These are phyloP conservation scores for Sugiyamaella novakii DNA, from an alignment of 1,139 yeast genomes.

Conservation along the genomic window DNA sequence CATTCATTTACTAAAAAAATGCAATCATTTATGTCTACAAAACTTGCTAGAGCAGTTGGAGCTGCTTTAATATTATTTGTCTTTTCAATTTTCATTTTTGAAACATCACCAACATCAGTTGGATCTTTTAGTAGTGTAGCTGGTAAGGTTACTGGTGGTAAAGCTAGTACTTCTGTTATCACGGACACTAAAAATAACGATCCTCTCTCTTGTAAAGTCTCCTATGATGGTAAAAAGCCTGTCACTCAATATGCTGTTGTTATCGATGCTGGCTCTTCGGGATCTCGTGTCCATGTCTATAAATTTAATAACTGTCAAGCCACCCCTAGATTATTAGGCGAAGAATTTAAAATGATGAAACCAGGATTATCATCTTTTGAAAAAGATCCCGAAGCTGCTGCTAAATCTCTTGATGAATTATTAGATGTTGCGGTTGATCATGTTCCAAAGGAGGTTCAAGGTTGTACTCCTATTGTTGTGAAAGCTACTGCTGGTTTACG, in stretches of 20 bases:
- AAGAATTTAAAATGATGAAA: constrained; percentile 81
- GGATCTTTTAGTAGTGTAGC: background rate
- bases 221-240: constrained; percentile 43
- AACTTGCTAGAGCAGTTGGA: constrained; percentile 20
- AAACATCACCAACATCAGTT: constrained; percentile 16
- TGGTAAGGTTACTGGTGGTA: constrained; percentile 1
- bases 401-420: constrained; percentile 79
- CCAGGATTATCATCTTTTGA: constrained; percentile 92
- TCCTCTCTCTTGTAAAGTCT: constrained; percentile 37
- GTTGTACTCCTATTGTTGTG: constrained; percentile 90
- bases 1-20: constrained; percentile 13
- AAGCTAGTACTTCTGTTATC: constrained; percentile 4
- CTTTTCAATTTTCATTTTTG: constrained; percentile 15
- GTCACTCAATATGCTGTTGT: constrained; percentile 68
- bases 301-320: constrained; percentile 77
- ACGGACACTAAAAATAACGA: constrained; percentile 13
- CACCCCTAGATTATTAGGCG: constrained; percentile 79
- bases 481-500: constrained; percentile 98
- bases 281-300: constrained; percentile 93
- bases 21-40: constrained; percentile 20
- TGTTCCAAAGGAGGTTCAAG: constrained; percentile 71
- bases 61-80: constrained; percentile 16
- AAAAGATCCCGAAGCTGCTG: constrained; percentile 81
- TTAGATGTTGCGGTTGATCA: constrained; percentile 69
- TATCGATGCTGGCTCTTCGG: constrained; percentile 98